Conservation (phyloP, 805 yeast species). For the Lipomyces starkeyi region DNA sequence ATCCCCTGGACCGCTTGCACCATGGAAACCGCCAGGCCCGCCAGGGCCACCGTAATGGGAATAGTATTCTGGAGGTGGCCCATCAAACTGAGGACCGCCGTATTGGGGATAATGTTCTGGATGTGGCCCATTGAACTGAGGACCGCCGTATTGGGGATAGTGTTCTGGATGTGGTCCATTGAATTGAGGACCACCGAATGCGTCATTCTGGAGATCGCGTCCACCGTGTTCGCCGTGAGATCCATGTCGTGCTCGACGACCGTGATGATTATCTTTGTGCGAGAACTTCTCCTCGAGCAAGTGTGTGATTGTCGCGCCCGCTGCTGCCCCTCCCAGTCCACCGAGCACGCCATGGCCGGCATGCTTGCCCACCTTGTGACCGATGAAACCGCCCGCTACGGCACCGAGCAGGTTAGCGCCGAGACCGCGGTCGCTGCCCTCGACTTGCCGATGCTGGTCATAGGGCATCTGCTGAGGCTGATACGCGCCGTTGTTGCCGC, state of each 20-base stretch:
- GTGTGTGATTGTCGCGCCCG: constrained; percentile 29
- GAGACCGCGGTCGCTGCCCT: constrained; percentile 32
- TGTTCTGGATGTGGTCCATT: not conserved
- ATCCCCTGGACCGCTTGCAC: constrained; percentile 9
- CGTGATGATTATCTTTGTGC: not conserved
- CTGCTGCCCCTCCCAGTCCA: constrained; percentile 35
- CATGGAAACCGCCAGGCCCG: constrained; percentile 19
- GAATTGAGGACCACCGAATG: not conserved
- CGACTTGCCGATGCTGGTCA: constrained; percentile 34
- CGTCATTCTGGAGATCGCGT: constrained; percentile 12
- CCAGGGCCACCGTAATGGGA: constrained; percentile 27
- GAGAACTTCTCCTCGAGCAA: not conserved
- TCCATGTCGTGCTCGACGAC: constrained; percentile 1
- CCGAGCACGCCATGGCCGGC: constrained; percentile 34
- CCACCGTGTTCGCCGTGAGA: constrained; percentile 1
- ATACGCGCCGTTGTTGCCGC: not conserved
- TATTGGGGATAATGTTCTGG: constrained; percentile 8
- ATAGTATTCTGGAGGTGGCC: not conserved
- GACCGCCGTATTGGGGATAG: constrained; percentile 10
- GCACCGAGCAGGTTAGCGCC: constrained; percentile 31
- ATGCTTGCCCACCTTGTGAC: constrained; percentile 31
- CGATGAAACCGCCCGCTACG: constrained; percentile 28
- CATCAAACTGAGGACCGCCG: not conserved
- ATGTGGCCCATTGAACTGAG: not conserved
- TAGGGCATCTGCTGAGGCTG: constrained; percentile 24